Evolutionary conservation across 257 asterid species (phyloP).

Genomic region (Agastache rugosa): DNA sequence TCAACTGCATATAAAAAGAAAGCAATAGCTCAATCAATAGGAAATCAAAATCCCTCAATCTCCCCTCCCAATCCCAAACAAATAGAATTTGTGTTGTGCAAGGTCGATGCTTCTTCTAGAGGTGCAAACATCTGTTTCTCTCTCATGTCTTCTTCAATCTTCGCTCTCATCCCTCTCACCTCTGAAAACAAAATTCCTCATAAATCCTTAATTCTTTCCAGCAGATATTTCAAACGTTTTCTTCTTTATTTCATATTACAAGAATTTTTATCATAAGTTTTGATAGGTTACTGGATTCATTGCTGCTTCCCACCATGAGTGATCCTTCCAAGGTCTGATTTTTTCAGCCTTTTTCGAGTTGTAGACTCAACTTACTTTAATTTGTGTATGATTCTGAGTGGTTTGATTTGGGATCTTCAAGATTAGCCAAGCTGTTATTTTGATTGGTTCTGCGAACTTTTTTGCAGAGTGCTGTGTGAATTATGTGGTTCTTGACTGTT

Average conservation of each 20-base stretch:
- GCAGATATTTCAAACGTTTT: conserved; percentile 40
- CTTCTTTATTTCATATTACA: conserved; percentile 45
- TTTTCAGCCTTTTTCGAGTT: not conserved
- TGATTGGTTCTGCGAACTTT: conserved; percentile 17
- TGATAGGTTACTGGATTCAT: conserved; percentile 31
- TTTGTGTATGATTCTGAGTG: conserved; percentile 2
- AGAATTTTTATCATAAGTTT: conserved; percentile 34
- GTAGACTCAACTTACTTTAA: conserved; percentile 8
- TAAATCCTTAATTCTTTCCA: conserved; percentile 44
- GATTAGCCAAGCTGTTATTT: conserved; percentile 19
- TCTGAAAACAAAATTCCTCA: conserved; percentile 40
- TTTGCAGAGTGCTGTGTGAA: conserved; percentile 4
- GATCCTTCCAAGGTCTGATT: conserved; percentile 65
- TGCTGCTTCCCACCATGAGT: conserved; percentile 55
- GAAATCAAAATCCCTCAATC: conserved; percentile 16
- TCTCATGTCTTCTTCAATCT: conserved; percentile 69
- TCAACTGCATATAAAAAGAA: conserved; percentile 36
- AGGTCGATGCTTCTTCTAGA: conserved; percentile 57
- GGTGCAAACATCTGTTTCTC: conserved; percentile 42
- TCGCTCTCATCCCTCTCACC: conserved; percentile 33
- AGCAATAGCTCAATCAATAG: not conserved
- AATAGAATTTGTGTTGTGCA: conserved; percentile 20
- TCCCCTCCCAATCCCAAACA: not conserved
- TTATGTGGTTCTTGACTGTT: conserved; percentile 13
- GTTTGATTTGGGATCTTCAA: conserved; percentile 25